These are phyloP conservation scores for Diaporthe vexans DNA, from an alignment of 2,329 filamentous ascomycete genomes.

Conservation along the genomic window DNA sequence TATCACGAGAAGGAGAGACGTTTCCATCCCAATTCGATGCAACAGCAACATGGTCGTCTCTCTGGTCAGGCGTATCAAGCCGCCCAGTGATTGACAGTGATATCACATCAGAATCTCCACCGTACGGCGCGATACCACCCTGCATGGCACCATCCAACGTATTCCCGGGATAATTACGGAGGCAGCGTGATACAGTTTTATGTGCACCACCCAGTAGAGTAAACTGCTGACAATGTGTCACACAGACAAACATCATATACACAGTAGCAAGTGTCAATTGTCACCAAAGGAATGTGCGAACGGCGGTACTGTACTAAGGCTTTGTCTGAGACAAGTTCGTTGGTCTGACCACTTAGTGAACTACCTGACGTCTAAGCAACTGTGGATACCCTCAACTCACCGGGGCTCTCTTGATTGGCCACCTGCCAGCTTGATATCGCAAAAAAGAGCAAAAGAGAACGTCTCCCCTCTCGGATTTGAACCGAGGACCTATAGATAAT, in stretches of 20 bases:
- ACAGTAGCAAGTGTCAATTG: background rate
- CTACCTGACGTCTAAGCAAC: background rate
- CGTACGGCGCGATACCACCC: constrained; percentile 34
- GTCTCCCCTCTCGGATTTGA: background rate
- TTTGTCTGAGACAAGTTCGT: background rate
- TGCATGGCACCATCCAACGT: constrained; percentile 29
- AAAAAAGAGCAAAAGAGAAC: background rate
- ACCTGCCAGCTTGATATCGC: background rate
- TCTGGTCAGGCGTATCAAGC: constrained; percentile 12
- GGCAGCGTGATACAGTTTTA: background rate
- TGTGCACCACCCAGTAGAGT: background rate
- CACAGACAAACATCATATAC: no score
- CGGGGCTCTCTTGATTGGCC: background rate
- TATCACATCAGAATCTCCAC: constrained; percentile 31
- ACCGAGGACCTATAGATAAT: background rate
- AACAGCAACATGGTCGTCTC: constrained; percentile 3
- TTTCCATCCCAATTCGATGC: constrained; percentile 2
- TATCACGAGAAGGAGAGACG: background rate
- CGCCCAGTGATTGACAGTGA: constrained; percentile 23
- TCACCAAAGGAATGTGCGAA: background rate
- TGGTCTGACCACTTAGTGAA: background rate
- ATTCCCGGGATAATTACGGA: constrained; percentile 26
- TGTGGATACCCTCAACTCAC: background rate
- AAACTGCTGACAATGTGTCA: constrained; percentile 1
- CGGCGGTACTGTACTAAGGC: background rate